phyloP scores from a whole-genome alignment of 2,329 filamentous ascomycete genomes.

The Hirsutella thompsonii region DNA sequence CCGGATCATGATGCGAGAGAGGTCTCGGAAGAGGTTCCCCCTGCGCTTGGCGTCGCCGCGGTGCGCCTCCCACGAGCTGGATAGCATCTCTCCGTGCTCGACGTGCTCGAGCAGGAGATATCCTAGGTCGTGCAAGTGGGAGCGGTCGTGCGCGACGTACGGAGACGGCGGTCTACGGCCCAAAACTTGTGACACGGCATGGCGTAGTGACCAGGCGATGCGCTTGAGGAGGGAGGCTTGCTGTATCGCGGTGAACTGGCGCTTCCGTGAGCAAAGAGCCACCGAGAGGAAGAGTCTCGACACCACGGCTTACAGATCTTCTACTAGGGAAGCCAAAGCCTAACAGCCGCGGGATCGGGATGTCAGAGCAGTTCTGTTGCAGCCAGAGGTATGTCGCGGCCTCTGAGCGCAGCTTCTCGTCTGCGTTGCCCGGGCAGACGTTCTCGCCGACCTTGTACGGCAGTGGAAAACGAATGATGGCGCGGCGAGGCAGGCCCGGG shows the following conservation, averaged over 20 bases:
- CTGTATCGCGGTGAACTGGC: neutral
- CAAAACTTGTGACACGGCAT: neutral
- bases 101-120: neutral
- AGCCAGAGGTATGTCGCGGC: constrained; percentile 10
- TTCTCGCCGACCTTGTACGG: constrained; percentile 23
- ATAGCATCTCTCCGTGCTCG: constrained; percentile 6
- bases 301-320: neutral
- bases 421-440: constrained; percentile 23
- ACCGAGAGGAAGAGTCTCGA: too few relatives aligned
- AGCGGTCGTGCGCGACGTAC: neutral
- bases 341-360: constrained; percentile 9
- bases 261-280: neutral
- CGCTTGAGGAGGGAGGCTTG: neutral
- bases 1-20: constrained; percentile 14
- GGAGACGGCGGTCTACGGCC: neutral
- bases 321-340: constrained; percentile 8
- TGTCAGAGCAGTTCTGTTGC: constrained; percentile 11
- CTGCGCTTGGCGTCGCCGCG: constrained; percentile 3
- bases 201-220: neutral
- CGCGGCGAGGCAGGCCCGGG: neutral
- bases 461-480: constrained; percentile 16
- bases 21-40: constrained; percentile 13
- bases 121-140: neutral
- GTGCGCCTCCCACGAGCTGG: constrained; percentile 7
- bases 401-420: constrained; percentile 24